These are phyloP conservation scores for Perilla frutescens DNA, from an alignment of 257 asterid genomes.

Conservation along the genomic window DNA sequence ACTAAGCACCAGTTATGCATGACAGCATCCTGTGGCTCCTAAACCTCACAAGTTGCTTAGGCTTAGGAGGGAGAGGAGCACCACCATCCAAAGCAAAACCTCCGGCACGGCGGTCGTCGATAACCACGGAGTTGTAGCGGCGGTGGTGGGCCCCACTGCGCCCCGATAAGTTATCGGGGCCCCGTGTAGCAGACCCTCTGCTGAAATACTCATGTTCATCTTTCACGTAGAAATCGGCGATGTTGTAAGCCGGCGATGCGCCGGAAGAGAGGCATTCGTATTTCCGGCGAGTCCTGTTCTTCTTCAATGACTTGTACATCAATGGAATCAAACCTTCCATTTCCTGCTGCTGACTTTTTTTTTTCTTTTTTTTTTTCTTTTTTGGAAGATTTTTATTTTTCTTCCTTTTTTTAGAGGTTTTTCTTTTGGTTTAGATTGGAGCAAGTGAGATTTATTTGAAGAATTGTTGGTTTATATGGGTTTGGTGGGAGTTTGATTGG, in stretches of 20 bases:
- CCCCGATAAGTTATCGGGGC: conserved; percentile 8
- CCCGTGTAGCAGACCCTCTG: background rate
- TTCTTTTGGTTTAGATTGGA: background rate
- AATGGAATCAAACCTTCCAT: conserved; percentile 86
- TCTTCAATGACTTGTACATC: conserved; percentile 64
- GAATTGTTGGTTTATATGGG: conserved; percentile 39
- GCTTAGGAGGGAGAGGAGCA: conserved; percentile 15
- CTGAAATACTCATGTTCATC: conserved; percentile 25
- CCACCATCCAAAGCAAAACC: conserved; percentile 35
- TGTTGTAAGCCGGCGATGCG: conserved; percentile 40
- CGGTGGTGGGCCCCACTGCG: conserved; percentile 42
- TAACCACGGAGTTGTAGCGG: conserved; percentile 50
- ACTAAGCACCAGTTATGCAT: conserved; percentile 58
- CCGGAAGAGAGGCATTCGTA: conserved; percentile 65
- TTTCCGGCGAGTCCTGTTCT: conserved; percentile 52
- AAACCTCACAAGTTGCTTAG: conserved; percentile 55
- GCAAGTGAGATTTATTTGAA: conserved; percentile 25
- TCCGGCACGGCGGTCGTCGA: conserved; percentile 28
- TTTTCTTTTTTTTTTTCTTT: no score
- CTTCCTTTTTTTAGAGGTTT: background rate
- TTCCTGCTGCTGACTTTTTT: background rate
- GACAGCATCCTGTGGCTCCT: conserved; percentile 63
- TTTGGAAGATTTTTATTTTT: background rate
- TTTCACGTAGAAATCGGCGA: conserved; percentile 49
- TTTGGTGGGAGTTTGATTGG: conserved; percentile 42